phyloP scores from a whole-genome alignment of 805 yeast species.

The Ogataea zsoltii region DNA sequence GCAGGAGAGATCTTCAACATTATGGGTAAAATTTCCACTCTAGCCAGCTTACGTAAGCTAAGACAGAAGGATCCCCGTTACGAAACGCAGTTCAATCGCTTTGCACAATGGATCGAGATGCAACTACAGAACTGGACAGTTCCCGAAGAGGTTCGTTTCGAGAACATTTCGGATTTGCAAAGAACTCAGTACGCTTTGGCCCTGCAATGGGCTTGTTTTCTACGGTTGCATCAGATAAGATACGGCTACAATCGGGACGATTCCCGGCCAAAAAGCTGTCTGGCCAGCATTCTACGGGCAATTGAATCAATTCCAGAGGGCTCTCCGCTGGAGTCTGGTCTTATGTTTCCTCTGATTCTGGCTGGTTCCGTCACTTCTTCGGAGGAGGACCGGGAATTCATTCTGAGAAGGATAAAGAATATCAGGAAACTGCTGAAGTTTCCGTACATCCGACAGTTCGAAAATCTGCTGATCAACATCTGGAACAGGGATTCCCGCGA shows the following conservation, averaged over 20 bases:
- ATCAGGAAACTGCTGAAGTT: slow-evolving; percentile 27
- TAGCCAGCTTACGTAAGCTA: slow-evolving; percentile 25
- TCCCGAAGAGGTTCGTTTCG: slow-evolving; percentile 19
- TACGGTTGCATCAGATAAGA: slow-evolving; percentile 32
- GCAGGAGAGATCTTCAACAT: slow-evolving; percentile 34
- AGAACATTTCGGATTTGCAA: slow-evolving; percentile 21
- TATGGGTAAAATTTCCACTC: slow-evolving; percentile 32
- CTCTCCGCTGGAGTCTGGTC: slow-evolving; percentile 30
- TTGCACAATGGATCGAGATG: slow-evolving; percentile 32
- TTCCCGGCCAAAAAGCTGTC: slow-evolving; percentile 27
- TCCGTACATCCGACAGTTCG: slow-evolving; percentile 31
- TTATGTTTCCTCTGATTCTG: slow-evolving; percentile 31
- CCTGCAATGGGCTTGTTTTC: slow-evolving; percentile 33
- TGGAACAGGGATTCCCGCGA: slow-evolving; percentile 30
- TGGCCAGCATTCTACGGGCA: slow-evolving; percentile 27
- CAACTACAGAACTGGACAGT: slow-evolving; percentile 32
- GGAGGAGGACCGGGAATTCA: slow-evolving; percentile 24
- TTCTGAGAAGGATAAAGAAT: slow-evolving; percentile 22
- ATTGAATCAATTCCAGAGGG: slow-evolving; percentile 24
- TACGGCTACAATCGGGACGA: slow-evolving; percentile 32
- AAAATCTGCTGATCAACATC: slow-evolving; percentile 24
- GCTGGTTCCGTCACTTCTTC: slow-evolving; percentile 32
- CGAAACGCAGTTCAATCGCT: slow-evolving; percentile 26
- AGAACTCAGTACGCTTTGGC: slow-evolving; percentile 30
- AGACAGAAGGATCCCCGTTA: slow-evolving; percentile 21